phyloP scores from a whole-genome alignment of 441 rosid genomes.

The Jatropha podagrica region DNA sequence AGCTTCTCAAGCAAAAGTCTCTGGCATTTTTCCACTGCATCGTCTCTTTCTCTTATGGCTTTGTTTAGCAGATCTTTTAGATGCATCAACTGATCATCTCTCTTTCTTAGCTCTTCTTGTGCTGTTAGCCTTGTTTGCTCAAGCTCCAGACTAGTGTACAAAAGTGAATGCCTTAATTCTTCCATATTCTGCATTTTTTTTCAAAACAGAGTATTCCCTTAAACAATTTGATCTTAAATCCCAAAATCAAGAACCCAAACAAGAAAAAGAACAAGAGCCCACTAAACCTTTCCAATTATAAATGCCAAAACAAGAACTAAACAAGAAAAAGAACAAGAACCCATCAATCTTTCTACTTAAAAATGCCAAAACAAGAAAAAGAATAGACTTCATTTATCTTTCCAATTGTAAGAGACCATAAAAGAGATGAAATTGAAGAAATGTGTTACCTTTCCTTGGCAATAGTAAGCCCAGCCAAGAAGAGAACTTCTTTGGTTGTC shows the following conservation, averaged over 20 bases:
- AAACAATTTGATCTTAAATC: constrained; percentile 7
- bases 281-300: neutral
- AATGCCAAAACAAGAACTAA: neutral
- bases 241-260: neutral
- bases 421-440: neutral
- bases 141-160: constrained; percentile 58
- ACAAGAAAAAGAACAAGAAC: constrained; percentile 5
- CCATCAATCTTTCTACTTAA: neutral
- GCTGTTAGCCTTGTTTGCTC: constrained; percentile 62
- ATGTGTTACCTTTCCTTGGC: constrained; percentile 70
- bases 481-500: constrained; percentile 54
- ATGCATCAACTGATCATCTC: constrained; percentile 52
- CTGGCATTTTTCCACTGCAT: constrained; percentile 45
- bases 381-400: no score
- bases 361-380: neutral
- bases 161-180: constrained; percentile 65
- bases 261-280: constrained; percentile 1
- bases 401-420: no score
- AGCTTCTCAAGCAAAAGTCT: constrained; percentile 48
- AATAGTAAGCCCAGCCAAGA: constrained; percentile 54
- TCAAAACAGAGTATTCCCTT: constrained; percentile 11
- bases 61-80: constrained; percentile 51
- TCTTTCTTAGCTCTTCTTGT: constrained; percentile 63
- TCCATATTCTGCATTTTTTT: constrained; percentile 58
- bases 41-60: constrained; percentile 61